Conservation (phyloP, 2,329 filamentous ascomycete species). For the Diaporthe ampelina region DNA sequence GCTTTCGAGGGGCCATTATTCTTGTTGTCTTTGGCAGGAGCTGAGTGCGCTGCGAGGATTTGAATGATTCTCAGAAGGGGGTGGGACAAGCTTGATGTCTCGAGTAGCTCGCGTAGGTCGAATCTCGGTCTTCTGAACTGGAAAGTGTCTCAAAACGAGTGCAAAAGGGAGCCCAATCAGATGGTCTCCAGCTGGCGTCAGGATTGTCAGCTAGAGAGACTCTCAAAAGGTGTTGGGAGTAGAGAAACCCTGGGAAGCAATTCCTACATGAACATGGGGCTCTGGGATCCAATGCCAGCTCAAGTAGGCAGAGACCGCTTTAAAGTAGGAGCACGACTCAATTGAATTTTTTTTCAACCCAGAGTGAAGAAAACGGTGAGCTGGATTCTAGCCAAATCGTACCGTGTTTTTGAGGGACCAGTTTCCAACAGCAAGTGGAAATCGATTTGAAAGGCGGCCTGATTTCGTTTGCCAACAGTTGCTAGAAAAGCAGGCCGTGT, state of each 20-base stretch:
- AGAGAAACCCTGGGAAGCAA: background rate
- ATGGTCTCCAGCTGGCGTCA: background rate
- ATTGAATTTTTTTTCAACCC: background rate
- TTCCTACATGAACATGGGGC: background rate
- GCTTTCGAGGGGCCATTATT: background rate
- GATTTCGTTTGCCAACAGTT: too few species aligned
- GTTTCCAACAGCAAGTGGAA: too few species aligned
- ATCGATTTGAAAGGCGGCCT: too few species aligned
- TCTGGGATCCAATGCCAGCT: background rate
- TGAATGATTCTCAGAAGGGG: background rate
- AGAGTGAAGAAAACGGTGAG: background rate
- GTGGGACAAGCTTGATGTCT: background rate
- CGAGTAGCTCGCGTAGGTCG: background rate
- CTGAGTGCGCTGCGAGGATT: background rate
- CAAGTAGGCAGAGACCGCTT: background rate
- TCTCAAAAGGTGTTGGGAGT: background rate
- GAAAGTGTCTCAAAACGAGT: background rate
- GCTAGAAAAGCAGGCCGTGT: too few species aligned
- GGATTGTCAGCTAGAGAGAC: background rate
- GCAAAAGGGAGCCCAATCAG: background rate
- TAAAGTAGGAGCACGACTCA: background rate
- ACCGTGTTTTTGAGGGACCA: too few species aligned
- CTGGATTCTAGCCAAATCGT: background rate
- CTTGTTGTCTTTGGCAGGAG: too few species aligned
- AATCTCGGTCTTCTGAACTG: background rate